Percentiles rank a stretch among this genome's conserved stretches.
Evolutionary conservation across 2,329 filamentous ascomycete genomes (phyloP).

Genomic region (Fusarium chaquense): DNA sequence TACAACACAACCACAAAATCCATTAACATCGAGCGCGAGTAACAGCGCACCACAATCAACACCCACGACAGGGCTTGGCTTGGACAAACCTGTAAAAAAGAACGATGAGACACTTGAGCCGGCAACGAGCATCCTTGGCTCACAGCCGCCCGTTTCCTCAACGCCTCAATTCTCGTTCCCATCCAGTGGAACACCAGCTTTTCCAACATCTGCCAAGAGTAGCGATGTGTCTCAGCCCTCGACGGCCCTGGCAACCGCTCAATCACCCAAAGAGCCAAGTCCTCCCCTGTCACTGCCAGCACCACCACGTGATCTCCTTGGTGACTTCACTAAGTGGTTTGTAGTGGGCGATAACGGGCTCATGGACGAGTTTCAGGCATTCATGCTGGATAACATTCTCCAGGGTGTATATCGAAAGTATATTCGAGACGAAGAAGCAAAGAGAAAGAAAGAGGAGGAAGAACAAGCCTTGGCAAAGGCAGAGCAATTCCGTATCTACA

Average conservation of each 20-base stretch:
- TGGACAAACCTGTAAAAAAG: not conserved
- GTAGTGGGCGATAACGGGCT: constrained; percentile 66
- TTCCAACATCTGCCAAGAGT: not conserved
- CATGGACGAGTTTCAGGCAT: constrained; percentile 62
- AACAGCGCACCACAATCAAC: constrained; percentile 1
- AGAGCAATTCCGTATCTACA: constrained; percentile 62
- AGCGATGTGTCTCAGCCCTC: constrained; percentile 4
- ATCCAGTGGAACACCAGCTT: constrained; percentile 8
- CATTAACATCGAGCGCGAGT: not conserved
- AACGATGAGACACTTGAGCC: constrained; percentile 12
- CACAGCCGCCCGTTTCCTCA: not conserved
- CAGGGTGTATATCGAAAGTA: constrained; percentile 57
- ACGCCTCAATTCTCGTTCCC: constrained; percentile 29
- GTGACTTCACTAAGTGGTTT: constrained; percentile 66
- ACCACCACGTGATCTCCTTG: constrained; percentile 57
- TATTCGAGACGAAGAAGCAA: constrained; percentile 56
- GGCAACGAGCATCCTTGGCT: constrained; percentile 6
- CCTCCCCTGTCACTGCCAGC: constrained; percentile 24
- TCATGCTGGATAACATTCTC: constrained; percentile 60
- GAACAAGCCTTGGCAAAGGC: constrained; percentile 60
- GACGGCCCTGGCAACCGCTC: constrained; percentile 4
- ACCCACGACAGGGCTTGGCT: not conserved
- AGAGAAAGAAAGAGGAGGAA: constrained; percentile 61
- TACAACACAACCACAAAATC: constrained; percentile 17
- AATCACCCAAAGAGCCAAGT: constrained; percentile 18